phyloP scores from a whole-genome alignment of 768 basidiomycete genomes.

The Tubosaeta sp. region DNA sequence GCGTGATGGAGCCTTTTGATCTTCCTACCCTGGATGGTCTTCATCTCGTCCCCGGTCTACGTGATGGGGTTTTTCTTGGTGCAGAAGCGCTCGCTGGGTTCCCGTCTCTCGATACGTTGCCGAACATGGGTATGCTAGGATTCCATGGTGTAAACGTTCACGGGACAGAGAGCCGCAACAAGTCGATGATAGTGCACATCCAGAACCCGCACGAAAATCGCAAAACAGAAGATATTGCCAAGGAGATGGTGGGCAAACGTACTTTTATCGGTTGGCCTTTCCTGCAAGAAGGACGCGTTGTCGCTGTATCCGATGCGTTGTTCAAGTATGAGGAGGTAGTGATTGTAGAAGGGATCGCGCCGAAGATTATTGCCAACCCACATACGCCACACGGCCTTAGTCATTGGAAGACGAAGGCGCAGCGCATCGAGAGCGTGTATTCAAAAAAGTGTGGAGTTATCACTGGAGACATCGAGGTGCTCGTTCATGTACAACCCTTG shows the following conservation, averaged over 20 bases:
- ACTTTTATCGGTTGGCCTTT: constrained; percentile 92
- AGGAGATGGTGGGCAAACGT: constrained; percentile 68
- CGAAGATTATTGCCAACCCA: constrained; percentile 64
- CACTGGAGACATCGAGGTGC: constrained; percentile 72
- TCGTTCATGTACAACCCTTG: constrained; percentile 86
- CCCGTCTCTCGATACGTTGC: constrained; percentile 90
- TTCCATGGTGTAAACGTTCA: constrained; percentile 93
- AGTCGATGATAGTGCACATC: constrained; percentile 89
- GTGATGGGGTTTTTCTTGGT: constrained; percentile 86
- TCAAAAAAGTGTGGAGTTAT: constrained; percentile 88
- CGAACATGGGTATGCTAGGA: constrained; percentile 69
- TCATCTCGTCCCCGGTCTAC: constrained; percentile 80
- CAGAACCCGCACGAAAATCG: constrained; percentile 65
- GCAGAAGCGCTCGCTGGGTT: constrained; percentile 88
- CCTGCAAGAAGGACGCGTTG: constrained; percentile 86
- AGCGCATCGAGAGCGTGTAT: constrained; percentile 76
- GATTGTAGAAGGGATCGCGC: constrained; percentile 45
- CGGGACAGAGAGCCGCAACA: constrained; percentile 83
- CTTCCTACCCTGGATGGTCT: constrained; percentile 84
- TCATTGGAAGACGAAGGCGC: constrained; percentile 78
- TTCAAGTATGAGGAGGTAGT: constrained; percentile 80
- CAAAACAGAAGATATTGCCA: constrained; percentile 71
- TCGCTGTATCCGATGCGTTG: constrained; percentile 78
- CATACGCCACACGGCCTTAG: constrained; percentile 65
- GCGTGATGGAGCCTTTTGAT: constrained; percentile 77